These are phyloP conservation scores for Pulveroboletus sp. DNA, from an alignment of 768 basidiomycete species.

Conservation along the genomic window DNA sequence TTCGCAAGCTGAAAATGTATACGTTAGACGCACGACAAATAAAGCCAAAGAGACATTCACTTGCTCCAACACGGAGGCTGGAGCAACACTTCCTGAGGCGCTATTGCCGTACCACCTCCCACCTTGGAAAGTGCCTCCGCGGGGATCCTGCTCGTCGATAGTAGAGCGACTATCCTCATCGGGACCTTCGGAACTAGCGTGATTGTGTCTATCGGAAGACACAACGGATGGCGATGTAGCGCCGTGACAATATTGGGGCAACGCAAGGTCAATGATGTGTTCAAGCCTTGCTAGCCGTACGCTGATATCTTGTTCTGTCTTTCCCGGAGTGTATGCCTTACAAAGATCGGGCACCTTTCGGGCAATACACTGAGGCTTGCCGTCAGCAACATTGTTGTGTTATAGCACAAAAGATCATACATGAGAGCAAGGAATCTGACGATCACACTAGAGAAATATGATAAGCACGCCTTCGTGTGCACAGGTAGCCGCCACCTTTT, in stretches of 20 bases:
- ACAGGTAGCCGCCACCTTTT: slow-evolving; percentile 51
- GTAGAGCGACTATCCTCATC: slow-evolving; percentile 73
- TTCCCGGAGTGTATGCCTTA: slow-evolving; percentile 85
- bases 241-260: slow-evolving; percentile 66
- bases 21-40: slow-evolving; percentile 19
- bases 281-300: slow-evolving; percentile 72
- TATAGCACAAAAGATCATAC: slow-evolving; percentile 37
- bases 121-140: slow-evolving; percentile 73
- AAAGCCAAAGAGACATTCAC: slow-evolving; percentile 37
- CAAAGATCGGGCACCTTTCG: slow-evolving; percentile 86
- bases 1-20: slow-evolving; percentile 43
- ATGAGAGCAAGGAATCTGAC: slow-evolving; percentile 81
- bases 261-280: slow-evolving; percentile 72
- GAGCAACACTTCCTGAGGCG: slow-evolving; percentile 78
- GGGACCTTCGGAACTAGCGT: slow-evolving; percentile 44
- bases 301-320: slow-evolving; percentile 76
- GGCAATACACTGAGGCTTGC: slow-evolving; percentile 58
- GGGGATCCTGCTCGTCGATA: slow-evolving; percentile 71
- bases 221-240: slow-evolving; percentile 32
- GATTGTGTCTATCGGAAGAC: slow-evolving; percentile 34
- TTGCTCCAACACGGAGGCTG: slow-evolving; percentile 75
- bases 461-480: slow-evolving; percentile 19
- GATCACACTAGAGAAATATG: slow-evolving; percentile 59
- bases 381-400: slow-evolving; percentile 8
- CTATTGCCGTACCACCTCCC: slow-evolving; percentile 85